A percentile compares a stretch with the other conserved stretches of the same genome.
Evolutionary conservation across 2,329 filamentous ascomycete genomes (phyloP).

Genomic region (Tolypocladium inflatum): DNA sequence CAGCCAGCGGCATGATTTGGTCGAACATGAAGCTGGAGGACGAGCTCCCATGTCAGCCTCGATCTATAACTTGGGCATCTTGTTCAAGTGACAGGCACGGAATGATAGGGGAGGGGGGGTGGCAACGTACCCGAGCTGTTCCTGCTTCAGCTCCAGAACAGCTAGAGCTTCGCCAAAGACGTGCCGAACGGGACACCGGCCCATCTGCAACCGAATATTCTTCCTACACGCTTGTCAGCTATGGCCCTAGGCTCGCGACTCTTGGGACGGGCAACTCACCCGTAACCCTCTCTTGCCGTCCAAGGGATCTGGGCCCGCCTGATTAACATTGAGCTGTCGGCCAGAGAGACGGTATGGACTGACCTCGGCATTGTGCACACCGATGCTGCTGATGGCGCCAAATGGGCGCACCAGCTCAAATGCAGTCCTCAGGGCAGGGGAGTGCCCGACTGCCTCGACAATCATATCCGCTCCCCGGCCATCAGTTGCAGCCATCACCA

Average conservation of each 20-base stretch:
- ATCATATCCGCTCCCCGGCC: conserved; percentile 80
- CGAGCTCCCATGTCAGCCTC: background rate
- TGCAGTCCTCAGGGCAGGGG: conserved; percentile 57
- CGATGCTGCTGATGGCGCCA: conserved; percentile 65
- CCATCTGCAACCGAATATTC: conserved; percentile 67
- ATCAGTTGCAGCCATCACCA: conserved; percentile 65
- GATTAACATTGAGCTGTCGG: background rate
- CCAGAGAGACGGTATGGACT: no score
- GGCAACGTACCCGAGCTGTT: conserved; percentile 50
- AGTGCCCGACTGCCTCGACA: conserved; percentile 67
- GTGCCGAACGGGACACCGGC: conserved; percentile 63
- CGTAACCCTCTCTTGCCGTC: conserved; percentile 53
- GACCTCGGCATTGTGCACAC: conserved; percentile 66
- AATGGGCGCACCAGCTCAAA: conserved; percentile 65
- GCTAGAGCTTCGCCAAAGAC: conserved; percentile 58
- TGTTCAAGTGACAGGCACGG: background rate
- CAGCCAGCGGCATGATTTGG: conserved; percentile 59
- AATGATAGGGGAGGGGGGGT: background rate
- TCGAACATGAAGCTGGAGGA: conserved; percentile 62
- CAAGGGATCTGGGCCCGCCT: conserved; percentile 47
- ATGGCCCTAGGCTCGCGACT: conserved; percentile 1
- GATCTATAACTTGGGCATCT: background rate
- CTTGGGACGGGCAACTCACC: conserved; percentile 20
- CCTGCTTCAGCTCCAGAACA: conserved; percentile 55
- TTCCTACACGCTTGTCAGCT: conserved; percentile 37